Conservation (phyloP, 148 eudicot species). For the Vaccinium darrowii region DNA sequence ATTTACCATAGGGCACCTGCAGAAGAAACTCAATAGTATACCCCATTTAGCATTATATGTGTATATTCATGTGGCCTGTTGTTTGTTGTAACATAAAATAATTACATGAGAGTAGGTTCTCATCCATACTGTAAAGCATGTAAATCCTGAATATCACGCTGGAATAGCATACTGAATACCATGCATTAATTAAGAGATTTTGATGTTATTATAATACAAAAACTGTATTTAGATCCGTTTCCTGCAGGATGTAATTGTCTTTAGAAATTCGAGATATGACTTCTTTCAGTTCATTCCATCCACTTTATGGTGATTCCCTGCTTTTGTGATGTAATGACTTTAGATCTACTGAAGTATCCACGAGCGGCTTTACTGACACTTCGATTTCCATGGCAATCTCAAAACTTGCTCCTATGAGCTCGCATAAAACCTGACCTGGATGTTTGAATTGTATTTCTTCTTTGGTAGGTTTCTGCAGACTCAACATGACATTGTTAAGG, state of each 20-base stretch:
- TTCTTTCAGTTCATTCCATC: neutral
- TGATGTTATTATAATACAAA: neutral
- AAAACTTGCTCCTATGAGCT: neutral
- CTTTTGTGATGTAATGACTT: neutral
- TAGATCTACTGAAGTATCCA: neutral
- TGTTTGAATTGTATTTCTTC: constrained; percentile 12
- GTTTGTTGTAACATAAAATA: constrained; percentile 1
- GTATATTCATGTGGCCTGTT: constrained; percentile 9
- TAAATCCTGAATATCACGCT: neutral
- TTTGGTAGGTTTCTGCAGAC: constrained; percentile 19
- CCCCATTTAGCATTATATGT: neutral
- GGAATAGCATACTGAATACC: constrained; percentile 10
- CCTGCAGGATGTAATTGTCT: constrained; percentile 1
- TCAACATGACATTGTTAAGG: neutral
- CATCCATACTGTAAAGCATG: neutral
- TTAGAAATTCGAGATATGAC: neutral
- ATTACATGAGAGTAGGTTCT: neutral
- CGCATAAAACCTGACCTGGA: constrained; percentile 3
- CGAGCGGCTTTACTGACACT: neutral
- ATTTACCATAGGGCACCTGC: constrained; percentile 48
- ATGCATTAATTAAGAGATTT: neutral
- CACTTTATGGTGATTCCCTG: neutral
- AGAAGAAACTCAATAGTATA: constrained; percentile 32
- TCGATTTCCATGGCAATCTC: neutral
- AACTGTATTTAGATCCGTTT: neutral